phyloP scores from a whole-genome alignment of 768 basidiomycete genomes.

The Agrocybe pediades region DNA sequence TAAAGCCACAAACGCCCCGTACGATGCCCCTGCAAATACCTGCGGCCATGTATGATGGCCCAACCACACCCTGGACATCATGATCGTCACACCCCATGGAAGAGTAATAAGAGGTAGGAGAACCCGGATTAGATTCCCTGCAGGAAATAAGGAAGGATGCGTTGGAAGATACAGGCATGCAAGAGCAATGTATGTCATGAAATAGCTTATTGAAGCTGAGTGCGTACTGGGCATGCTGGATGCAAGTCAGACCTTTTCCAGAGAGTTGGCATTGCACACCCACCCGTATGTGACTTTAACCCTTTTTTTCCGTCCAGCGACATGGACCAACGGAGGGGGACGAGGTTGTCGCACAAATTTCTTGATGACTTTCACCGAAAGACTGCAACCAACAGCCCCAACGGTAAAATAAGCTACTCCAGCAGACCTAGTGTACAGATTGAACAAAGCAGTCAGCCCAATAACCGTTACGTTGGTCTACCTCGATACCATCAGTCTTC shows the following conservation, averaged over 20 bases:
- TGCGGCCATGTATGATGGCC: constrained; percentile 78
- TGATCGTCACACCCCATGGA: constrained; percentile 57
- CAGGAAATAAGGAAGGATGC: constrained; percentile 53
- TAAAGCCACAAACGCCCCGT: constrained; percentile 54
- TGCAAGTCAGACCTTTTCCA: neutral
- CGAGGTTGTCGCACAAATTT: constrained; percentile 63
- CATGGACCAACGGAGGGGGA: constrained; percentile 34
- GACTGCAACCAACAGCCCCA: constrained; percentile 57
- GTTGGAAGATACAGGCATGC: constrained; percentile 60
- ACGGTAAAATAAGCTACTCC: constrained; percentile 60
- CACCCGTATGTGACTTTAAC: constrained; percentile 71
- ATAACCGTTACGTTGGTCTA: constrained; percentile 67
- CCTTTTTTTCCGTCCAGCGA: constrained; percentile 27
- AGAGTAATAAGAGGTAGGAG: constrained; percentile 47
- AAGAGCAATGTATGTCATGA: constrained; percentile 59
- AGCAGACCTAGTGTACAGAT: constrained; percentile 64
- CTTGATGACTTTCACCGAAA: constrained; percentile 66
- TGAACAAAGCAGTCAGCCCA: constrained; percentile 43
- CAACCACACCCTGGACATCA: constrained; percentile 70
- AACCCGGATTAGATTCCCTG: constrained; percentile 35
- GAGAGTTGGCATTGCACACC: neutral
- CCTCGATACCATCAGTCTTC: neutral
- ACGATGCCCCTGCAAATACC: constrained; percentile 58
- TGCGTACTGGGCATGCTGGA: constrained; percentile 85
- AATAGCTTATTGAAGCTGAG: constrained; percentile 68